Evolutionary conservation across 805 yeast species (phyloP), one percentile per base, ranked within the genome.

Genomic region (Kuraishia ogatae): DNA sequence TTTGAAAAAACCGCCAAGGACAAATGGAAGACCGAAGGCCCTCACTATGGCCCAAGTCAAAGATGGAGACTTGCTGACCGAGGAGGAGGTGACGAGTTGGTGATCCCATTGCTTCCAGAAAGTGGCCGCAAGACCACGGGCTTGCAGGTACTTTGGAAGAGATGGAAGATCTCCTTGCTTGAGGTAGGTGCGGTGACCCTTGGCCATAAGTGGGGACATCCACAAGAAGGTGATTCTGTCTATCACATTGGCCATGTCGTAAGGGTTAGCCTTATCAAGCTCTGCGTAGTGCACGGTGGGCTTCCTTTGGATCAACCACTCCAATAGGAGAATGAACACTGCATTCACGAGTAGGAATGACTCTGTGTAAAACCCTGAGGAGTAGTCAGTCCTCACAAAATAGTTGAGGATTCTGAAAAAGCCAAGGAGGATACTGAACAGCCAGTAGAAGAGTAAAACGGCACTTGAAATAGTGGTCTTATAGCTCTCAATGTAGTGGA

Each of bases 11-110:
- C 90, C 96, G 10, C 91, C 96, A 35, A 83, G 55, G 1, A 82
- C 39, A 61, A 87, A 87, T n/a, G 82, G 83, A 0, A 69, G 67
- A 39, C 97, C 97, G 71, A 89, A 92, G 0, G 96, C 82, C 58
- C 72, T 72, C n/a, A 78, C 61, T 26, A 94, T 60, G 0, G 96
- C 89, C 48, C 50, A 39, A 17, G 57, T 43, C 43, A 71, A 59
- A 10, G 72, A 68, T 11, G 74, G 75, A 1, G 55, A 58, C 22
- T 59, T 55, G 19, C 61, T 61, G 39, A 50, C 21, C 15, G 28
- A 19, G 29, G 52, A 50, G 43, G 60, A 67, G 58, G 62, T 60
- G 65, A 74, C 26, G 56, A 74, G 61, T 66, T 89, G 86, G 8
- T 63, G 57, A 19, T 74, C 71, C 97, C 97, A 93, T 55, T 78